Evolutionary conservation across 75 land plant genomes (phyloP), one percentile per base, ranked within the genome.

Genomic region (Gnetum montanum): DNA sequence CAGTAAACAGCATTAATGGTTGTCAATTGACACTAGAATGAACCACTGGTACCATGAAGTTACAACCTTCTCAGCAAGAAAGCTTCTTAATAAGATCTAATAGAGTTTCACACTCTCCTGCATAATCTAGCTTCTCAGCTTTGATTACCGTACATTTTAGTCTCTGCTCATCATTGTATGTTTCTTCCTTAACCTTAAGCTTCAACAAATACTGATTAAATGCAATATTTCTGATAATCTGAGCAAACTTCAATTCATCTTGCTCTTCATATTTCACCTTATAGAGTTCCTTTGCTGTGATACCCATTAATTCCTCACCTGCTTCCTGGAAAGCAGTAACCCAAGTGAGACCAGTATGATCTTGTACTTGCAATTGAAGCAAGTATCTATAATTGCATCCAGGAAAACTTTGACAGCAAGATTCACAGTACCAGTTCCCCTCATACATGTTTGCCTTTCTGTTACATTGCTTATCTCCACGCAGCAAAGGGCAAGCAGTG

Each of bases 271-370:
- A 59, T 54, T 79, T 89, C 68, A 88, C 62, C 63, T 34, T 22
- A 54, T 74, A 81, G 56, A 95, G 62, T 34, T 95, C 88, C 72
- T 86, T 83, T 6, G 99, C 99, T 12, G 77, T 56, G 49, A 78
- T 60, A 23, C 88, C 88, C 35, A 86, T 45, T 27, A 95, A 68
- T 55, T 90, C 96, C 60, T 86, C 85, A 22, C 96, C 99, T 6
- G 88, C 68, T 46, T 90, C 99, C 63, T 95, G 97, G 52, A 95
- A 95, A 37, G 81, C 91, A n/a, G 96, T 95, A 31, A 95, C 67
- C 99, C 99, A 95, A n/a, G 90, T 95, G 34, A 78, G 28, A 26
- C 99, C 99, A 3, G 96, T 75, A 48, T 95, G 97, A 58, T 95
- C 99, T 59, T 82, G 86, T 27, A 95, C 69, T 62, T 95, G 99